phyloP scores from a whole-genome alignment of 768 basidiomycete species.

The Auricularia sp. region DNA sequence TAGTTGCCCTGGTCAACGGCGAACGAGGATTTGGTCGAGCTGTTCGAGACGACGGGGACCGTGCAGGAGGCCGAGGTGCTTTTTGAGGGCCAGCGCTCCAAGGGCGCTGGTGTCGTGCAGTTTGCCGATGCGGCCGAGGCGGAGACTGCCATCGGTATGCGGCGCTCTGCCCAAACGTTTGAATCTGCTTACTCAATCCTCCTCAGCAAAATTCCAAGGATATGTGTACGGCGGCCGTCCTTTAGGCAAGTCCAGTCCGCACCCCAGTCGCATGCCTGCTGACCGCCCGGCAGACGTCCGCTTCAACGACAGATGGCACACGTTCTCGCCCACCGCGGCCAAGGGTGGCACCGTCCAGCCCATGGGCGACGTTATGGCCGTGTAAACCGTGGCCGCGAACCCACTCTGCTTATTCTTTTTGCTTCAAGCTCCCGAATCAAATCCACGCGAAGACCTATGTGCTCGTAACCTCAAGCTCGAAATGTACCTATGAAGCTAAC shows the following conservation, averaged over 20 bases:
- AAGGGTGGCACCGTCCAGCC: conserved; percentile 72
- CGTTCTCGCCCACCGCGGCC: conserved; percentile 79
- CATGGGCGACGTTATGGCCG: conserved; percentile 30
- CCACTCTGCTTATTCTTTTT: neutral
- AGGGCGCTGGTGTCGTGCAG: conserved; percentile 93
- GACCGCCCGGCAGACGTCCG: conserved; percentile 56
- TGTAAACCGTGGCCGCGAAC: neutral
- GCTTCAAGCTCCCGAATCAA: neutral
- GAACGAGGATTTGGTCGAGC: conserved; percentile 94
- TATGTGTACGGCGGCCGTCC: conserved; percentile 94
- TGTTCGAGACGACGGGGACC: conserved; percentile 95
- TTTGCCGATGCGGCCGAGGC: conserved; percentile 82
- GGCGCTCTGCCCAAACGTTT: too few relatives aligned
- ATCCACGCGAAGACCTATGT: neutral
- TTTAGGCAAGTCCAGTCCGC: conserved; percentile 41
- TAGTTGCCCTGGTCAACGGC: conserved; percentile 98
- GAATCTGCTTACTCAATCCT: neutral
- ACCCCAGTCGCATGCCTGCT: conserved; percentile 2
- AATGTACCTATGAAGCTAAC: neutral
- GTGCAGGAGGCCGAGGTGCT: conserved; percentile 93
- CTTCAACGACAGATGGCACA: conserved; percentile 94
- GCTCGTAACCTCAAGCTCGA: neutral
- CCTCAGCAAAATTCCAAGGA: conserved; percentile 79
- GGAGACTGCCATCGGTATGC: conserved; percentile 82
- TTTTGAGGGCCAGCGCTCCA: conserved; percentile 84